A percentile compares a stretch with the other conserved stretches of the same genome.
Evolutionary conservation across 164 flowering plant species (phyloP).

Genomic region (Nymphaea colorata): DNA sequence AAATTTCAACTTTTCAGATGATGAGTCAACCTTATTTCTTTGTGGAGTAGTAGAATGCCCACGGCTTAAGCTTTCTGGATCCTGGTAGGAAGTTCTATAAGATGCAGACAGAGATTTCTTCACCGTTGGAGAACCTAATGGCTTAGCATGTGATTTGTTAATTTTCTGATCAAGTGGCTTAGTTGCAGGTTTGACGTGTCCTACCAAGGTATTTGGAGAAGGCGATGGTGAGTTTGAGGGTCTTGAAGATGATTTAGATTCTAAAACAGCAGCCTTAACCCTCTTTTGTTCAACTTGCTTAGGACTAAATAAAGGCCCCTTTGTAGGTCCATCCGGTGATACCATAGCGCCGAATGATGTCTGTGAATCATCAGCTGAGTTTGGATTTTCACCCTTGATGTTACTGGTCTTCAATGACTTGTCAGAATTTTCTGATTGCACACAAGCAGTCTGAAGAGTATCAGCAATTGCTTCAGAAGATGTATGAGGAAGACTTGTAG

Average conservation of each 20-base stretch:
- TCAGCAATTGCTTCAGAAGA: slow-evolving; percentile 14
- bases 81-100: slow-evolving; percentile 16
- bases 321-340: slow-evolving; percentile 8
- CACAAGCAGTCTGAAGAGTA: slow-evolving; percentile 12
- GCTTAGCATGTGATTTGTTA: slow-evolving; percentile 24
- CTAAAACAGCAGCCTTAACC: slow-evolving; percentile 16
- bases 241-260: slow-evolving; percentile 15
- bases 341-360: slow-evolving; percentile 13
- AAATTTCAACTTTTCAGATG: slow-evolving; percentile 34
- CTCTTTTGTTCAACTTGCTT: slow-evolving; percentile 26
- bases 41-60: slow-evolving; percentile 19
- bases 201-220: slow-evolving; percentile 34
- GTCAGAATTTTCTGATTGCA: slow-evolving; percentile 9
- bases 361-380: slow-evolving; percentile 1
- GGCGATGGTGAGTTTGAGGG: slow-evolving; percentile 16
- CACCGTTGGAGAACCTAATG: slow-evolving; percentile 15
- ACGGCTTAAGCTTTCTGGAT: slow-evolving; percentile 22
- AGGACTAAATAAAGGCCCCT: slow-evolving; percentile 14
- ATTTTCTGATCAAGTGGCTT: slow-evolving; percentile 26
- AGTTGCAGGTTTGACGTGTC: slow-evolving; percentile 5
- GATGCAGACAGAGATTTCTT: slow-evolving; percentile 26
- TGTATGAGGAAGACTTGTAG: slow-evolving; percentile 15
- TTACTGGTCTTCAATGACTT: slow-evolving; percentile 10
- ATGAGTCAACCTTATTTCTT: slow-evolving; percentile 25
- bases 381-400: slow-evolving; percentile 9